Evolutionary conservation across 441 rosid genomes (phyloP).

Genomic region (Populus trichocarpa): DNA sequence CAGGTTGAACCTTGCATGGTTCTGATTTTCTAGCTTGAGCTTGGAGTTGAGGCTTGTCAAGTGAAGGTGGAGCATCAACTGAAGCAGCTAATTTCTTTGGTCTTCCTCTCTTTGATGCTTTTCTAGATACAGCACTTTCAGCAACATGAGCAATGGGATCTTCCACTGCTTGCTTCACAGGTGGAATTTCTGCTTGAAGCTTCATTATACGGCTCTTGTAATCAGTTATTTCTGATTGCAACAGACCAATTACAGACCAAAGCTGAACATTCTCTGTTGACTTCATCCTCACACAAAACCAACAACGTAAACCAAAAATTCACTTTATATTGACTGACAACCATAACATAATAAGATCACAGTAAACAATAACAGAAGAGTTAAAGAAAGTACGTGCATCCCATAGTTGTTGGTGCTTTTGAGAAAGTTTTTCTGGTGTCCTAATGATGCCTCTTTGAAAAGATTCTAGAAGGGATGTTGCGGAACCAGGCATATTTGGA

Average conservation of each 20-base stretch:
- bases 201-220: conserved; percentile 22
- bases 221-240: conserved; percentile 39
- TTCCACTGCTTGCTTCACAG: conserved; percentile 21
- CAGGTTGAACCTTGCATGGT: conserved; percentile 17
- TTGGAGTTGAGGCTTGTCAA: conserved; percentile 20
- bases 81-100: conserved; percentile 30
- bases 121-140: conserved; percentile 18
- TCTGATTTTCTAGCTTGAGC: conserved; percentile 26
- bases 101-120: conserved; percentile 33
- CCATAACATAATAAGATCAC: background rate
- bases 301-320: background rate
- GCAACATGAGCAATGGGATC: conserved; percentile 11
- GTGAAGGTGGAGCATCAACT: conserved; percentile 22
- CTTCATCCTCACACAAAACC: conserved; percentile 19
- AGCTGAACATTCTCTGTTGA: conserved; percentile 37
- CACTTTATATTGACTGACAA: background rate
- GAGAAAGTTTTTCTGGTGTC: conserved; percentile 35
- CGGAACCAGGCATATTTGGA: conserved; percentile 10
- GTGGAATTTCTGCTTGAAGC: conserved; percentile 37
- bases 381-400: conserved; percentile 20
- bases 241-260: conserved; percentile 29
- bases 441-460: conserved; percentile 31
- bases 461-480: conserved; percentile 20
- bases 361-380: background rate
- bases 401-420: conserved; percentile 43